Evolutionary conservation across 495 filamentous ascomycete genomes (phyloP), one percentile per base, ranked within the genome.

Genomic region (Talaromyces proteolyticus): DNA sequence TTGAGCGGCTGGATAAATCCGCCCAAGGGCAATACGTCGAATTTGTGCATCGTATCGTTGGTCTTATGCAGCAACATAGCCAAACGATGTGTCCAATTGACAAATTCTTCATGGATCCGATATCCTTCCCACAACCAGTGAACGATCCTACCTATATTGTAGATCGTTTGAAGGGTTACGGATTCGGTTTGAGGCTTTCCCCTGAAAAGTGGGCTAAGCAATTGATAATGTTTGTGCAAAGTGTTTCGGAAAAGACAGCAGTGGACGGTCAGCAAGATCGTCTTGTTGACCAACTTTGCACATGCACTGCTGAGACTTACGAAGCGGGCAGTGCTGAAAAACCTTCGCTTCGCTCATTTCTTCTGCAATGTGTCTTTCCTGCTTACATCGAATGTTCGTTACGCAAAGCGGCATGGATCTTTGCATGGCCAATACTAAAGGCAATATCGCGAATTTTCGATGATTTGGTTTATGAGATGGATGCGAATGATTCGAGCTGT

Each of bases 101-200:
- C 51, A 59, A 62, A 3, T 89, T 84, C 71, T 89, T 89, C 67
- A 87, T 78, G 2, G 77, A 88, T 50, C 78, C 81, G 7, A 59
- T 72, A 20, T 63, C 76, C 0, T 89, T 89, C 61, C 85, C 85
- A 5, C 64, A 87, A 24, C 85, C 85, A 14, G 71, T 73, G 17
- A 69, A 62, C 0, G 85, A 89, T 53, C 85, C 86, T 3, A 77
- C 71, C 1, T 88, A 88, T 62, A 81, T 88, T 25, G 79, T 86
- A 17, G 85, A 82, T 7, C 74, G 75, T 50, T 65, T 88, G 47
- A 81, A 79, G 55, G 73, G 79, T 49, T 88, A 87, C 51, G 81
- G 75, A 12, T n/a, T n/a, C n/a, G n/a, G n/a, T n/a, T 68, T 80
- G 4, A 82, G 78, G 52, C 67, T 88, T 7, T 61, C 64, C 6